phyloP scores from a whole-genome alignment of 306 rosid species.

The Rubus idaeus region DNA sequence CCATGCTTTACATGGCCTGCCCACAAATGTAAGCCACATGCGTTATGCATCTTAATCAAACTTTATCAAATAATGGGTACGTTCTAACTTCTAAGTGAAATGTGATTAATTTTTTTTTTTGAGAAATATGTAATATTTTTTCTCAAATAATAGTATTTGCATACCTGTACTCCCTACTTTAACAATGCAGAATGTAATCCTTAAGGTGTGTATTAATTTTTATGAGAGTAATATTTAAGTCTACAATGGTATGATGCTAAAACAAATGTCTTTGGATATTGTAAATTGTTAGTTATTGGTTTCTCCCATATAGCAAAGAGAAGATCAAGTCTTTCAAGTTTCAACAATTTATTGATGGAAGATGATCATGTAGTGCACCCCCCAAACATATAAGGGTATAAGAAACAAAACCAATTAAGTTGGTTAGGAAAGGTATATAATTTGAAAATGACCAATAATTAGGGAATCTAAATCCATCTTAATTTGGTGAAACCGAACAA shows the following conservation, averaged over 20 bases:
- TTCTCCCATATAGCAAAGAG: too few relatives aligned
- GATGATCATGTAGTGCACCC: too few relatives aligned
- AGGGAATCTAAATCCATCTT: background rate
- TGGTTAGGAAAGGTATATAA: too few relatives aligned
- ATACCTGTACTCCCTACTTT: constrained; percentile 31
- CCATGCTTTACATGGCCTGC: constrained; percentile 29
- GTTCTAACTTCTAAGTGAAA: constrained; percentile 31
- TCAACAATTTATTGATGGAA: too few relatives aligned
- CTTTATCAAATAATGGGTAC: constrained; percentile 24
- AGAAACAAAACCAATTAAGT: too few relatives aligned
- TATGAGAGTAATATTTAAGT: too few relatives aligned
- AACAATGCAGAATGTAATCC: background rate
- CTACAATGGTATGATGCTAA: too few relatives aligned
- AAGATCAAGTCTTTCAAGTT: too few relatives aligned
- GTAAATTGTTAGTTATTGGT: too few relatives aligned
- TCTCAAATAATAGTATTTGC: constrained; percentile 8
- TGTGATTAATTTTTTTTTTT: background rate
- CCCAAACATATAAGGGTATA: too few relatives aligned
- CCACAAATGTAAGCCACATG: constrained; percentile 51
- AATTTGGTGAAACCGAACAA: background rate
- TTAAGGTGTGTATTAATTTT: background rate
- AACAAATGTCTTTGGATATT: too few relatives aligned
- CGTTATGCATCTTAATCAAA: constrained; percentile 45
- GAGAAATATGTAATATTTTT: constrained; percentile 18
- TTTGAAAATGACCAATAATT: background rate